Evolutionary conservation across 163 green algal genomes (phyloP).

Genomic region (Scenedesmus sp.): DNA sequence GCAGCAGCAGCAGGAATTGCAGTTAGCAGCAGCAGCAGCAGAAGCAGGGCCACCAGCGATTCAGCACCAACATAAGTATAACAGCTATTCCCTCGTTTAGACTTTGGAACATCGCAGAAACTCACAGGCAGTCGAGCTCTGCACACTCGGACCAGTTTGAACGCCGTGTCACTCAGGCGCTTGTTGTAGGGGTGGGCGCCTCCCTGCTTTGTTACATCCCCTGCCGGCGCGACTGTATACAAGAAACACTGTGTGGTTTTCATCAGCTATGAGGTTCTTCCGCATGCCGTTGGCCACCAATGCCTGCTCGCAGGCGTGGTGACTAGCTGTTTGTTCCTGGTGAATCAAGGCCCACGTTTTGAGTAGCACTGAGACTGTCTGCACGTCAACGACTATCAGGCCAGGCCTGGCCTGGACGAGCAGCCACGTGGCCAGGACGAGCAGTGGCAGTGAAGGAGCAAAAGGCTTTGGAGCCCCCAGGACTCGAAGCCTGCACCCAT

Average conservation of each 20-base stretch:
- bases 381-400: background rate
- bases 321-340: too few species aligned
- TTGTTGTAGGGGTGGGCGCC: background rate
- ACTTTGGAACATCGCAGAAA: too few species aligned
- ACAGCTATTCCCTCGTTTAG: too few species aligned
- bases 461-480: background rate
- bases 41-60: background rate
- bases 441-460: background rate
- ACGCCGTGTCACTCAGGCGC: background rate
- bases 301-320: background rate
- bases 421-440: too few species aligned
- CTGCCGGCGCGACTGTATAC: background rate
- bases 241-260: background rate
- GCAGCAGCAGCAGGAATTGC: background rate
- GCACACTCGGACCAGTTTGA: background rate
- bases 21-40: background rate
- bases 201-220: background rate
- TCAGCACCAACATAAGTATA: background rate
- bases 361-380: too few species aligned
- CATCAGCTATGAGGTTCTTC: background rate
- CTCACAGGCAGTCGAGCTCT: background rate
- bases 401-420: too few species aligned
- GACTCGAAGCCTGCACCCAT: slow-evolving; percentile 51
- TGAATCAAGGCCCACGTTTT: too few species aligned
- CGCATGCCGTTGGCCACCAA: background rate